These are phyloP conservation scores for rapeseed (Brassica napus) DNA, from an alignment of 345 rosid species.

Conservation along the genomic window Da-Ae NC_063441.1:15494501-15495000, in stretches of 20 bases:
- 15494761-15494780: constrained; percentile 36
- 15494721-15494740: constrained; percentile 28
- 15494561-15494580: constrained; percentile 84
- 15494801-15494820: background rate
- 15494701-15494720: constrained; percentile 22
- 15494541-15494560: constrained; percentile 64
- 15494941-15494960: background rate
- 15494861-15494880: background rate
- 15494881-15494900: constrained; percentile 34
- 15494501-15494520: constrained; percentile 78
- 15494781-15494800: constrained; percentile 11
- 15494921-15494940: constrained; percentile 31
- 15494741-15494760: constrained; percentile 30
- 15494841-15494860: background rate
- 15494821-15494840: background rate
- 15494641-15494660: constrained; percentile 50
- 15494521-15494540: constrained; percentile 53
- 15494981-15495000: constrained; percentile 5
- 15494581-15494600: constrained; percentile 68
- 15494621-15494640: constrained; percentile 66
- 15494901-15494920: constrained; percentile 22
- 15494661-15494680: constrained; percentile 41
- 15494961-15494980: constrained; percentile 2
- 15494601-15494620: constrained; percentile 85
- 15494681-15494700: constrained; percentile 42